Evolutionary conservation across 73 alveolate species (phyloP).

Genomic region (Paramecium caudatum): DNA sequence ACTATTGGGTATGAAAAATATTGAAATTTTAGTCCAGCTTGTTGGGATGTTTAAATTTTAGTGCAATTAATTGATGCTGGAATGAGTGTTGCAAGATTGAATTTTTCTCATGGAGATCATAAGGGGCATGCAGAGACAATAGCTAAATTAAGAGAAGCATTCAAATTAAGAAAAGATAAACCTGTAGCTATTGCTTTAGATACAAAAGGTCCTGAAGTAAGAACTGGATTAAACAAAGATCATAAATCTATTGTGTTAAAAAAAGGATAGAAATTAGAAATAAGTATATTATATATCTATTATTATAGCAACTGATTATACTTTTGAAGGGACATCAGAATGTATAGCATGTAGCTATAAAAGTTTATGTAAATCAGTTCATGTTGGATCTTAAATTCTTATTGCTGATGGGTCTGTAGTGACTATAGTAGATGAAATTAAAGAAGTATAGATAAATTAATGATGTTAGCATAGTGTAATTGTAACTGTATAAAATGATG

Average conservation of each 20-base stretch:
- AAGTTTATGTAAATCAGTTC: constrained; percentile 87
- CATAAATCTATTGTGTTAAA: constrained; percentile 81
- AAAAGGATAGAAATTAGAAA: constrained; percentile 89
- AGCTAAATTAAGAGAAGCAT: constrained; percentile 89
- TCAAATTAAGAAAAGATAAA: constrained; percentile 88
- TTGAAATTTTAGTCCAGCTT: constrained; percentile 80
- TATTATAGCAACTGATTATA: constrained; percentile 84
- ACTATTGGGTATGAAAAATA: constrained; percentile 87
- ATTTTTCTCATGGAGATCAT: constrained; percentile 97
- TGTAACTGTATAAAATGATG: constrained; percentile 84
- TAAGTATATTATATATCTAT: constrained; percentile 57
- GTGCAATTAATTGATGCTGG: constrained; percentile 92
- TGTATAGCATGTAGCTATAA: constrained; percentile 90
- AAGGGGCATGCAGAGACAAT: constrained; percentile 89
- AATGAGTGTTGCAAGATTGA: constrained; percentile 96
- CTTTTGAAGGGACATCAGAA: constrained; percentile 87
- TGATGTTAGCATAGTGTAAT: constrained; percentile 73
- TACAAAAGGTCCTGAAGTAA: constrained; percentile 98
- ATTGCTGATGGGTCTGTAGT: constrained; percentile 93
- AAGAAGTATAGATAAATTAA: constrained; percentile 67
- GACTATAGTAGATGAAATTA: constrained; percentile 82
- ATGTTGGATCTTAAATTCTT: constrained; percentile 85
- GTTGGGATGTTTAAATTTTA: constrained; percentile 86
- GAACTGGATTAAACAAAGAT: constrained; percentile 93
- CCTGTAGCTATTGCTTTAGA: constrained; percentile 92